A percentile compares a stretch with the other conserved stretches of the same genome.
These are phyloP conservation scores for Isabelozyma rhagii DNA, from an alignment of 805 yeast genomes.

Conservation along the genomic window DNA sequence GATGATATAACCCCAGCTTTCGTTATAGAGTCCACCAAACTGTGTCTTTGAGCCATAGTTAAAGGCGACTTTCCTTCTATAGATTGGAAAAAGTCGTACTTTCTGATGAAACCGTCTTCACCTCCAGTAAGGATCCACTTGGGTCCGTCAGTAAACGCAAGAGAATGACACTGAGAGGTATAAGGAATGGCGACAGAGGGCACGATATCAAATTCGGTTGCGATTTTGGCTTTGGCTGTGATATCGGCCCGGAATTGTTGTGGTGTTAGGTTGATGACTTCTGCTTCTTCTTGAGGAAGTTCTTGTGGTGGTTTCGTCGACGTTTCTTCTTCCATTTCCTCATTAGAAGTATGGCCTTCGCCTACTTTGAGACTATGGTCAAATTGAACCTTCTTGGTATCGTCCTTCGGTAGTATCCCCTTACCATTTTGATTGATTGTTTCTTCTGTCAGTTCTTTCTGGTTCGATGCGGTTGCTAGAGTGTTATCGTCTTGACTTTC, in stretches of 20 bases:
- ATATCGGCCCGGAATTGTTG: constrained; percentile 21
- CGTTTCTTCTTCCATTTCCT: constrained; percentile 2
- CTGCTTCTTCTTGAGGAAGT: constrained; percentile 1
- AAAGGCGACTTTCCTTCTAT: constrained; percentile 83
- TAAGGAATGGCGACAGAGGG: constrained; percentile 91
- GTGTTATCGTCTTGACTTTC: constrained; percentile 6
- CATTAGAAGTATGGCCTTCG: constrained; percentile 3
- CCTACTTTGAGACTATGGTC: constrained; percentile 6
- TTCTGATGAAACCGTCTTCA: constrained; percentile 89
- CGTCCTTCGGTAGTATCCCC: constrained; percentile 1
- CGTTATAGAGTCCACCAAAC: constrained; percentile 78
- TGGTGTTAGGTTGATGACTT: not conserved
- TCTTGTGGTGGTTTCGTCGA: constrained; percentile 1
- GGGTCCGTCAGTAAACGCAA: constrained; percentile 76
- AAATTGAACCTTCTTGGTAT: constrained; percentile 6
- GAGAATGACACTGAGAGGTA: constrained; percentile 69
- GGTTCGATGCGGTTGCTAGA: not conserved
- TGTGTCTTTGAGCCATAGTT: constrained; percentile 89
- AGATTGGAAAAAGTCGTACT: constrained; percentile 81
- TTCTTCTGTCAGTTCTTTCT: constrained; percentile 1
- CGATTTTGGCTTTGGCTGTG: constrained; percentile 43
- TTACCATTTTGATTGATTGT: not conserved
- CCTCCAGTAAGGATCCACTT: constrained; percentile 93
- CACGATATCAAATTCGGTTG: constrained; percentile 62
- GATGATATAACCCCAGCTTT: constrained; percentile 80